These are phyloP conservation scores for Carallia brachiata DNA, from an alignment of 345 rosid species.

Conservation along the genomic window DNA sequence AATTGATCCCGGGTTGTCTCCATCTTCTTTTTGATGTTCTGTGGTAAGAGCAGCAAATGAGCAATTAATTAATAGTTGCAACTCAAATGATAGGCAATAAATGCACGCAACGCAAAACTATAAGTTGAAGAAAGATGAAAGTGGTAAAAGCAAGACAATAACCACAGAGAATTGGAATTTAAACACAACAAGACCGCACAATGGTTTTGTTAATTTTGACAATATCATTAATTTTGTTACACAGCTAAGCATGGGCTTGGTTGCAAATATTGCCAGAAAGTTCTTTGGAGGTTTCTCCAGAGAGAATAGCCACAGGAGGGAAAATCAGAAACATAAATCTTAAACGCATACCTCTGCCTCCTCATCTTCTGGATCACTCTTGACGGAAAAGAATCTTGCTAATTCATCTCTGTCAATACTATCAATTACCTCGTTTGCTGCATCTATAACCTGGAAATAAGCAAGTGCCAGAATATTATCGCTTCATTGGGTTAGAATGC, in stretches of 20 bases:
- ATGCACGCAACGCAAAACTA: neutral
- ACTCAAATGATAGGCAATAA: neutral
- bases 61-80: neutral
- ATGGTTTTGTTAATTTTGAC: neutral
- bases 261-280: neutral
- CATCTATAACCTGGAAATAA: constrained; percentile 62
- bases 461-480: neutral
- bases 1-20: constrained; percentile 79
- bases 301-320: neutral
- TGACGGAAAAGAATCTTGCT: constrained; percentile 60
- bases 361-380: constrained; percentile 86
- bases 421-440: constrained; percentile 70
- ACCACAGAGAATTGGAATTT: neutral
- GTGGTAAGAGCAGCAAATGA: constrained; percentile 6
- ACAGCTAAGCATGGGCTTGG: no score
- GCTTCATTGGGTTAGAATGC: neutral
- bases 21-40: constrained; percentile 77
- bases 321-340: neutral
- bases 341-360: constrained; percentile 67
- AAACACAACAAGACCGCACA: neutral
- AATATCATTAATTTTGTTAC: neutral
- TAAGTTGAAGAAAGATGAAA: neutral
- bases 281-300: neutral
- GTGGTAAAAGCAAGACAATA: neutral
- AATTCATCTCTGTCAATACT: constrained; percentile 81